Conservation (phyloP, 139 green algal species). For the Tetratostichococcus sp. region DNA sequence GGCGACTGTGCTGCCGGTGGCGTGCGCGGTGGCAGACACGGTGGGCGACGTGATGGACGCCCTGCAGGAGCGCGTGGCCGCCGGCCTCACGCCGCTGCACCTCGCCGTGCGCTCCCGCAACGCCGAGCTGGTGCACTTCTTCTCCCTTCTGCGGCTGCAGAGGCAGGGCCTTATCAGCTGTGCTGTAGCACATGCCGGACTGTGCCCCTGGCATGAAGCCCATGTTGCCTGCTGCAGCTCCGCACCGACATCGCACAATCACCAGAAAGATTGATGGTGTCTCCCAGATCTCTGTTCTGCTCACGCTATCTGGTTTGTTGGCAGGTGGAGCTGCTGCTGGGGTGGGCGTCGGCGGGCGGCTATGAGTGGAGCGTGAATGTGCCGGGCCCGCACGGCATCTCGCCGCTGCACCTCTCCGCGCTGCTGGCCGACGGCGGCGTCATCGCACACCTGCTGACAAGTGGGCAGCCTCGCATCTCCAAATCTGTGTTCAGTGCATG, state of each 20-base stretch:
- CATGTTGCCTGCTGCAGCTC: background rate
- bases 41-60: constrained; percentile 12
- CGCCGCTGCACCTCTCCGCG: constrained; percentile 41
- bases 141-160: background rate
- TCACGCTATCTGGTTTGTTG: no score
- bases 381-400: constrained; percentile 26
- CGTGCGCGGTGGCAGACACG: background rate
- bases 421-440: constrained; percentile 30
- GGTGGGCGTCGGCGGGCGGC: constrained; percentile 18
- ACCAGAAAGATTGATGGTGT: no score
- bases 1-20: constrained; percentile 15
- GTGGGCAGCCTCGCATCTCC: background rate
- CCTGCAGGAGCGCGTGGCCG: constrained; percentile 9
- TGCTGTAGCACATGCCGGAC: background rate
- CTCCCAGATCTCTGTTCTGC: no score
- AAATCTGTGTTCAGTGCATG: background rate
- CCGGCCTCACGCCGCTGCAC: constrained; percentile 33
- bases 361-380: constrained; percentile 14
- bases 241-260: no score
- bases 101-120: constrained; percentile 34
- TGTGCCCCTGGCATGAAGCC: background rate
- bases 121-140: constrained; percentile 17
- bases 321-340: constrained; percentile 24
- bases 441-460: constrained; percentile 31
- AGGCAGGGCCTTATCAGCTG: no score